Percentiles rank a stretch among this genome's conserved stretches.
Conservation (phyloP, 352 stramenopile genomes). For the Ophiocytium majus region DNA sequence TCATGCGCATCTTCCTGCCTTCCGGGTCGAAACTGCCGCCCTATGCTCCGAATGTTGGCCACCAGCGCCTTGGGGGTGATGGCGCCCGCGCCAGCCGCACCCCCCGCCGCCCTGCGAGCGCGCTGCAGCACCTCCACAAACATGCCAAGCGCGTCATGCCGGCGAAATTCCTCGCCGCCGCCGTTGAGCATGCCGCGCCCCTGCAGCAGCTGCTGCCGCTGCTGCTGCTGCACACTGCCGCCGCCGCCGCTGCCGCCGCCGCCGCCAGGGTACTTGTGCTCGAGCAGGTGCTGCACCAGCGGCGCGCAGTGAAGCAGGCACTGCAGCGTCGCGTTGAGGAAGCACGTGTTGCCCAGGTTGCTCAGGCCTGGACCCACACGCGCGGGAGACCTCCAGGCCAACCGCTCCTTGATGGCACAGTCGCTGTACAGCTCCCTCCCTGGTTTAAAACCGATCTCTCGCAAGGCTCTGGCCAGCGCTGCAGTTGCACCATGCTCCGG, state of each 20-base stretch:
- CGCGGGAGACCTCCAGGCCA: slow-evolving; percentile 16
- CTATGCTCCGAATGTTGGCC: slow-evolving; percentile 37
- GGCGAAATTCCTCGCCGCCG: background rate
- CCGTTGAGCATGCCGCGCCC: background rate
- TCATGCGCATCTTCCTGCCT: slow-evolving; percentile 78
- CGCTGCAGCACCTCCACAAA: background rate
- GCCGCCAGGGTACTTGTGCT: slow-evolving; percentile 19
- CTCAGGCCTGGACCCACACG: slow-evolving; percentile 66
- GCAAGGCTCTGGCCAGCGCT: too few relatives aligned
- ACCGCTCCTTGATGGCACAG: slow-evolving; percentile 26
- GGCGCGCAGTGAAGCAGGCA: slow-evolving; percentile 79
- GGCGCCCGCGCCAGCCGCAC: slow-evolving; percentile 18
- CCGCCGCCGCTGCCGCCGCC: background rate
- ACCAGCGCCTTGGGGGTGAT: slow-evolving; percentile 39
- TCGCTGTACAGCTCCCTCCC: slow-evolving; percentile 25
- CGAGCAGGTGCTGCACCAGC: slow-evolving; percentile 85
- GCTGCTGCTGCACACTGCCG: background rate
- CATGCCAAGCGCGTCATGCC: background rate
- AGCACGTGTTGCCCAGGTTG: slow-evolving; percentile 93
- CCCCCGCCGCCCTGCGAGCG: background rate
- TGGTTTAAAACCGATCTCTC: background rate
- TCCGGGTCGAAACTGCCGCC: slow-evolving; percentile 36
- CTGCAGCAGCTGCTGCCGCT: background rate
- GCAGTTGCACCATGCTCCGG: too few relatives aligned
- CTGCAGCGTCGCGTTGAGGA: slow-evolving; percentile 84